Base-by-base conservation (phyloP, 805 yeast species). In the Sungouiozyma ichnusensis region DNA sequence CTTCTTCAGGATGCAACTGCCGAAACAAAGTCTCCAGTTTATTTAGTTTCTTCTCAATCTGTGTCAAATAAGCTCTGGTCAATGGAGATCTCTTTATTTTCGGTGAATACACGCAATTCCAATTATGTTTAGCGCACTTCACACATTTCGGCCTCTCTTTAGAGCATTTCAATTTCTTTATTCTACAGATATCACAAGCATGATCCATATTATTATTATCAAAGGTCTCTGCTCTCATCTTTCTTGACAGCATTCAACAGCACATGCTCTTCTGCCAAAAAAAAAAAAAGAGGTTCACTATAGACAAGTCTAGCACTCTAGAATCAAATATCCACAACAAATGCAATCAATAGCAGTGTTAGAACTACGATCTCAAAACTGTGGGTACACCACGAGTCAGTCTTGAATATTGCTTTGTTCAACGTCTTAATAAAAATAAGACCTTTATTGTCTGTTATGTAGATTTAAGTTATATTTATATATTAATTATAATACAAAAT, bases 31-130 rank as follows among this genome's bases (percentile, higher is more conserved):
- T 47, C 53, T 77, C 81, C 43, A 78, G 55, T 33, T 60, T 67
- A 31, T 65, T 58, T 4, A 74, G 73, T 38, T 77, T 60, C 40
- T 67, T 71, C 60, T 85, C 95, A 20, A 85, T 86, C 41, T 73
- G 73, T 14, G 94, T 85, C 49, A 85, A 64, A 63, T 84, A 81
- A 3, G 82, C 85, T 50, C 95, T 66, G 0, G 95, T 85, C 43
- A 85, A 64, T 0, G 95, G 95, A 3, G 90, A 78, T 42, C 95
- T 67, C 29, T 81, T 79, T 2, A 79, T 73, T 46, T 83, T 69
- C 14, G 95, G 95, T 17, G 88, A 79, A 55, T 85, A 85, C 2
- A 74, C 63, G 60, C 95, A 85, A 27, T 73, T 72, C 83, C 94
- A 80, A 17, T 70, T 67, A 55, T 83, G 85, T 42, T 73, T 76